phyloP scores from a whole-genome alignment of 2,329 filamentous ascomycete genomes.

The Periconia digitata region DNA sequence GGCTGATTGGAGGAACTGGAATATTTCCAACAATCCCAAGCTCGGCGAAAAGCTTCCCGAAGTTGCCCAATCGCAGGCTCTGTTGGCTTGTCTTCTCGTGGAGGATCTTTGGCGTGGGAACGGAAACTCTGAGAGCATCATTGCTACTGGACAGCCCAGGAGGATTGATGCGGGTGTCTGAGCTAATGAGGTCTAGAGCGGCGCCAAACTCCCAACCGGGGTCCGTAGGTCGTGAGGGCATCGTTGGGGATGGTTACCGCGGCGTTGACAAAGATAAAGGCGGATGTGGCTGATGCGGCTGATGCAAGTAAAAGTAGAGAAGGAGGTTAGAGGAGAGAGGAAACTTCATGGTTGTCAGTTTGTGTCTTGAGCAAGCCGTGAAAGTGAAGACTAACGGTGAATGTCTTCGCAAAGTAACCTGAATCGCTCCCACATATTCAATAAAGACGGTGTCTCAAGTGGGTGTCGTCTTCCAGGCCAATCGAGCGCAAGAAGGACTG shows the following conservation, averaged over 20 bases:
- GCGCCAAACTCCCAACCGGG: slow-evolving; percentile 51
- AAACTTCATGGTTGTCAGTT: slow-evolving; percentile 3
- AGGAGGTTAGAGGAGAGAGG: slow-evolving; percentile 5
- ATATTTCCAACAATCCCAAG: slow-evolving; percentile 39
- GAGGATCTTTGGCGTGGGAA: not conserved
- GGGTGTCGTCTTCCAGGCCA: slow-evolving; percentile 12
- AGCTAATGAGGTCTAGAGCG: slow-evolving; percentile 46
- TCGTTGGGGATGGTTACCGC: slow-evolving; percentile 11
- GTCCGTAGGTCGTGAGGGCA: slow-evolving; percentile 38
- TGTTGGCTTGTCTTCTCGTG: not conserved
- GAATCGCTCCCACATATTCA: slow-evolving; percentile 35
- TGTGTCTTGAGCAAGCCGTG: slow-evolving; percentile 2
- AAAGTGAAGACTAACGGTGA: slow-evolving; percentile 15
- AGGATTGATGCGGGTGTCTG: slow-evolving; percentile 22
- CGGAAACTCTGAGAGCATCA: not conserved
- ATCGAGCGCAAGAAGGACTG: not conserved
- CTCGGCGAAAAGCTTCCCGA: slow-evolving; percentile 49
- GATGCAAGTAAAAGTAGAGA: not conserved
- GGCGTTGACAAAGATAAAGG: not conserved
- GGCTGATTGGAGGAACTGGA: slow-evolving; percentile 20
- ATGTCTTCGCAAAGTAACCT: slow-evolving; percentile 31
- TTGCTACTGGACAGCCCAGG: slow-evolving; percentile 16
- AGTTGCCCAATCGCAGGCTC: slow-evolving; percentile 45
- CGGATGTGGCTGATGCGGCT: too few relatives aligned
- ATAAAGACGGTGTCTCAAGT: slow-evolving; percentile 12